A percentile compares a stretch with the other conserved stretches of the same genome.
Evolutionary conservation across 331 rosid genomes (phyloP).

Genomic region (Rosa hybrid): DNA sequence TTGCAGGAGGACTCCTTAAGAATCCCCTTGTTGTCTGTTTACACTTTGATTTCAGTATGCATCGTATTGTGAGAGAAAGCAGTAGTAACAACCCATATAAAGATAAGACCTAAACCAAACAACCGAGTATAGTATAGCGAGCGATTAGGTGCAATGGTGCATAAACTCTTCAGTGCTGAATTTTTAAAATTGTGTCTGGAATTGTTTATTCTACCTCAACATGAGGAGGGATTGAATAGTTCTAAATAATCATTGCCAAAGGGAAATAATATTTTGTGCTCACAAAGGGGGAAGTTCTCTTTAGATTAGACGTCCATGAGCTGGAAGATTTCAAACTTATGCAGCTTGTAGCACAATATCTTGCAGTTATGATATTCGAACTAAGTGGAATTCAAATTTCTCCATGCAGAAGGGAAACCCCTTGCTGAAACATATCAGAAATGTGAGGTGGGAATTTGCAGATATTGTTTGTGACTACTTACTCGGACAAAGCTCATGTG

Average conservation of each 20-base stretch:
- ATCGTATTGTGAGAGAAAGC: not conserved
- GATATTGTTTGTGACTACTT: conserved; percentile 87
- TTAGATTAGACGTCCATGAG: not conserved
- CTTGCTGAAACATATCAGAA: conserved; percentile 88
- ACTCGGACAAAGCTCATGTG: conserved; percentile 89
- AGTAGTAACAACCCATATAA: not conserved
- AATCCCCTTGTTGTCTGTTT: not conserved
- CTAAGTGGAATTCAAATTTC: not conserved
- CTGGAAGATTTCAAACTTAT: not conserved
- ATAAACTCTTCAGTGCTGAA: too few species aligned
- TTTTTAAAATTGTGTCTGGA: not conserved
- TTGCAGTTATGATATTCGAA: not conserved
- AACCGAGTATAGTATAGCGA: not conserved
- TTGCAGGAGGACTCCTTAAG: not conserved
- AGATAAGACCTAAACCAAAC: not conserved
- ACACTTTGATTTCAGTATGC: not conserved
- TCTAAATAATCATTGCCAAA: not conserved
- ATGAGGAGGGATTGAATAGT: not conserved
- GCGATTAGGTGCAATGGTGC: not conserved
- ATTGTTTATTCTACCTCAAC: not conserved
- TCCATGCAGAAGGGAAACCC: conserved; percentile 84
- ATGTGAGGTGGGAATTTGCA: conserved; percentile 87
- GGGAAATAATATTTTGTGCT: not conserved
- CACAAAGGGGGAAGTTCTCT: not conserved
- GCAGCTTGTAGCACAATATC: not conserved